Conservation (phyloP, 1,139 yeast genomes). For the Scheffersomyces lignicola region DNA sequence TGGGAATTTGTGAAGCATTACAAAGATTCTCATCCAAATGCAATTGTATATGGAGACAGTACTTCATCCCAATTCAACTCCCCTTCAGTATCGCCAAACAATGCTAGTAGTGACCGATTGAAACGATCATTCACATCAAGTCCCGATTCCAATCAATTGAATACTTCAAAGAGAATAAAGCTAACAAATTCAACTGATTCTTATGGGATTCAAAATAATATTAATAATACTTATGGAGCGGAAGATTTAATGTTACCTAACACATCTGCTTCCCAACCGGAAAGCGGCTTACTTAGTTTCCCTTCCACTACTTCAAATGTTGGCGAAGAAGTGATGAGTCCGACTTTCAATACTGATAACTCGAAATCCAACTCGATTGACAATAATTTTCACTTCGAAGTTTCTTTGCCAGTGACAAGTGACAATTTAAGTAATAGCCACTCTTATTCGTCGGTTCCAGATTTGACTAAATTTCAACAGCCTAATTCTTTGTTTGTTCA, state of each 20-base stretch:
- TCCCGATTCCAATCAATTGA: no score
- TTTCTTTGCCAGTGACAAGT: no score
- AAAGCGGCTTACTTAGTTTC: background rate
- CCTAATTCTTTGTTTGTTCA: constrained; percentile 1
- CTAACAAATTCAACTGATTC: no score
- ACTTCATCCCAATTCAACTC: background rate
- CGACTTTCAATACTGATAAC: no score
- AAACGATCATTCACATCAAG: constrained; percentile 1
- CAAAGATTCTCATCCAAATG: constrained; percentile 21
- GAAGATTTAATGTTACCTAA: background rate
- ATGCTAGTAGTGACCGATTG: constrained; percentile 6
- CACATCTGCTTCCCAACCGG: background rate
- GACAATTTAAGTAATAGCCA: background rate
- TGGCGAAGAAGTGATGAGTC: no score
- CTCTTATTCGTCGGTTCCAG: constrained; percentile 3
- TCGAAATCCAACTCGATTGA: no score
- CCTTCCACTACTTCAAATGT: background rate
- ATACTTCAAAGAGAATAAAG: no score
- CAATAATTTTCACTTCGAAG: no score
- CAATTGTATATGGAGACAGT: constrained; percentile 2
- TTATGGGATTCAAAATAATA: background rate
- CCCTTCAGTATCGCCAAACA: constrained; percentile 2
- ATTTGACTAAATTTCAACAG: constrained; percentile 1
- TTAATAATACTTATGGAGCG: background rate
- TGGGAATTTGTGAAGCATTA: constrained; percentile 61